A percentile compares a stretch with the other conserved stretches of the same genome.
These are phyloP conservation scores for Rhizoclosmatium sp. DNA, from an alignment of 192 early-diverging fungal species.

Conservation along the genomic window DNA sequence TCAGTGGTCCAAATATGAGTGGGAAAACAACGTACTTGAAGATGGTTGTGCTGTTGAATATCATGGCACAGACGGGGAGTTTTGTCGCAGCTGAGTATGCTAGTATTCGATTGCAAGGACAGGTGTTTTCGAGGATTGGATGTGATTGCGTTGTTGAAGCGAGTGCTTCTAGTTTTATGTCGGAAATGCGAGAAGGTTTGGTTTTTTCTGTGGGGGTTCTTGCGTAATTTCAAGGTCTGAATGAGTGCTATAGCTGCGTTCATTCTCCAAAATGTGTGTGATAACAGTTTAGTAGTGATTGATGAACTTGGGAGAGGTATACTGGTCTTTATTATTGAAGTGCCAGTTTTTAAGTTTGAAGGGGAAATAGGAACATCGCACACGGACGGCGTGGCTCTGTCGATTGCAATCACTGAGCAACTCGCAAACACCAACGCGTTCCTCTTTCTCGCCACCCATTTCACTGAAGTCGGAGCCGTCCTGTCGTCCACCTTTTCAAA, in stretches of 20 bases:
- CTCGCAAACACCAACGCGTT: conserved; percentile 62
- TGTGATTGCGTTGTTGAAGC: conserved; percentile 47
- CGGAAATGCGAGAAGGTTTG: conserved; percentile 81
- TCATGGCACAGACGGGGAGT: conserved; percentile 88
- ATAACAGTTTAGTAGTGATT: conserved; percentile 79
- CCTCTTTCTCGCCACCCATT: conserved; percentile 82
- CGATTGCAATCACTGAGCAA: conserved; percentile 77
- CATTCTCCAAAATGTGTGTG: conserved; percentile 78
- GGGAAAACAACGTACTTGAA: conserved; percentile 89
- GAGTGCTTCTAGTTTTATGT: conserved; percentile 80
- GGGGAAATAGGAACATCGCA: conserved; percentile 64
- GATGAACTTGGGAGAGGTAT: conserved; percentile 88
- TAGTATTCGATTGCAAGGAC: conserved; percentile 72
- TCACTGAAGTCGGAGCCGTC: conserved; percentile 39
- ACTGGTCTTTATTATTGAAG: background rate
- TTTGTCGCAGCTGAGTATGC: conserved; percentile 86
- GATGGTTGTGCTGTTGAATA: conserved; percentile 76
- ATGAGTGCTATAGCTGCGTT: conserved; percentile 56
- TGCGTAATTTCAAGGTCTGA: background rate
- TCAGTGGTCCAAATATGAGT: conserved; percentile 93
- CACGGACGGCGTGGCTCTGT: conserved; percentile 74
- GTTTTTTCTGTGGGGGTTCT: background rate
- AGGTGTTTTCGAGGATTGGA: conserved; percentile 80
- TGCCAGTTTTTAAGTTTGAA: conserved; percentile 1
- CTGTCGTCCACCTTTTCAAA: conserved; percentile 19